Evolutionary conservation across 2,329 filamentous ascomycete species (phyloP).

Genomic region (Samsoniella hepiali): DNA sequence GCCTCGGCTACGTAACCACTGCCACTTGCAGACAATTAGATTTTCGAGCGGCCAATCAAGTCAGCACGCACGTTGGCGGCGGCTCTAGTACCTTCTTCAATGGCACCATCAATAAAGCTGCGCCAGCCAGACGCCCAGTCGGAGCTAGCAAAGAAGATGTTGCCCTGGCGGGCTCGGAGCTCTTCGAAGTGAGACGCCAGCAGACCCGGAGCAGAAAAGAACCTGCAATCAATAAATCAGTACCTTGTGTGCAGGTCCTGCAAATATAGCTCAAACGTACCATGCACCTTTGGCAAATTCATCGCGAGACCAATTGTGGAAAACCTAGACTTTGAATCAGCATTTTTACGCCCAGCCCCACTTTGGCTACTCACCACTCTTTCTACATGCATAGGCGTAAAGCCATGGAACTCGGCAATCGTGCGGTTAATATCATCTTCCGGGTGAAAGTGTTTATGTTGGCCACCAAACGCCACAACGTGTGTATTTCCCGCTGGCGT

Average conservation of each 20-base stretch:
- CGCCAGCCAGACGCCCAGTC: slow-evolving; percentile 50
- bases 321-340: slow-evolving; percentile 30
- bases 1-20: not conserved
- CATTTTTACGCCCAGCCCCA: not conserved
- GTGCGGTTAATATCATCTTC: slow-evolving; percentile 38
- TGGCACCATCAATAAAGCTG: slow-evolving; percentile 49
- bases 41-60: slow-evolving; percentile 5
- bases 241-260: too few species aligned
- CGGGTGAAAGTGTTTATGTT: slow-evolving; percentile 41
- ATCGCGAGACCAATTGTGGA: slow-evolving; percentile 48
- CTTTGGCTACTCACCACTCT: slow-evolving; percentile 24
- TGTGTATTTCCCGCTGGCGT: slow-evolving; percentile 46
- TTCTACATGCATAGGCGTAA: slow-evolving; percentile 33
- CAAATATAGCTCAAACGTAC: slow-evolving; percentile 20
- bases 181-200: slow-evolving; percentile 37
- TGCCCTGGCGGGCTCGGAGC: slow-evolving; percentile 40
- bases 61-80: slow-evolving; percentile 24
- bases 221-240: slow-evolving; percentile 22
- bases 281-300: slow-evolving; percentile 45
- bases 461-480: slow-evolving; percentile 43
- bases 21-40: not conserved
- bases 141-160: slow-evolving; percentile 44
- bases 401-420: slow-evolving; percentile 31
- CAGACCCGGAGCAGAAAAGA: slow-evolving; percentile 38
- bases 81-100: slow-evolving; percentile 42